A percentile compares a stretch with the other conserved stretches of the same genome.
Conservation (phyloP, 164 flowering plant species). For the Liriodendron chinense region DNA sequence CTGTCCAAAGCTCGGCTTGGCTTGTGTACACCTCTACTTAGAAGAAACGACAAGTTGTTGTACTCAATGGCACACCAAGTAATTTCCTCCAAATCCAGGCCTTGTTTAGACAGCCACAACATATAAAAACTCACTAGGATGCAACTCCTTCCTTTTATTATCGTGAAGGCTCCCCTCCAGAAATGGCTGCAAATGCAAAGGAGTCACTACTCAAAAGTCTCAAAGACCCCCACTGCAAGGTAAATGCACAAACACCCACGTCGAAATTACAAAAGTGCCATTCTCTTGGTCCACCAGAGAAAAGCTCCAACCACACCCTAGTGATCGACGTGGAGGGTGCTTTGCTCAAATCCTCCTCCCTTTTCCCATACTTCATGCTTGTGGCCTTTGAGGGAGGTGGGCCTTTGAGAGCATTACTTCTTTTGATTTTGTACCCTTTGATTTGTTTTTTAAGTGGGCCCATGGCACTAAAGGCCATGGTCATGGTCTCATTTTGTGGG, state of each 20-base stretch:
- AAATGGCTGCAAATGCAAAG: slow-evolving; percentile 1
- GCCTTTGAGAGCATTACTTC: slow-evolving; percentile 38
- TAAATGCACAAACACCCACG: neutral
- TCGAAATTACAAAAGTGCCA: slow-evolving; percentile 20
- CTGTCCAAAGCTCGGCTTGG: too few relatives aligned
- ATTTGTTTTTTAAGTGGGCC: slow-evolving; percentile 26
- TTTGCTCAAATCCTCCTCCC: slow-evolving; percentile 44
- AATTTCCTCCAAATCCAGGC: too few relatives aligned
- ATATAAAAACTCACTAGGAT: too few relatives aligned
- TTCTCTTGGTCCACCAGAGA: slow-evolving; percentile 17
- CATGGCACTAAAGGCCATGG: slow-evolving; percentile 41
- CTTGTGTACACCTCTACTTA: too few relatives aligned
- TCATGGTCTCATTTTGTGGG: slow-evolving; percentile 54
- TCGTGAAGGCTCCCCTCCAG: too few relatives aligned
- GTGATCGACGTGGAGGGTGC: slow-evolving; percentile 55
- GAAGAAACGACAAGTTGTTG: too few relatives aligned
- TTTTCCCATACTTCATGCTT: slow-evolving; percentile 67
- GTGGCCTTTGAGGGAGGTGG: slow-evolving; percentile 62
- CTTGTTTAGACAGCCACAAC: too few relatives aligned
- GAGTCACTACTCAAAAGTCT: slow-evolving; percentile 18
- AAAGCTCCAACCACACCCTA: slow-evolving; percentile 21
- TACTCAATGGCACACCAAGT: too few relatives aligned
- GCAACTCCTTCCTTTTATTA: too few relatives aligned
- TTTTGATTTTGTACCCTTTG: slow-evolving; percentile 48
- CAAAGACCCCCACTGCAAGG: slow-evolving; percentile 11